Evolutionary conservation across 495 filamentous ascomycete species (phyloP), one percentile per base, ranked within the genome.

Genomic region (Podospora conica): DNA sequence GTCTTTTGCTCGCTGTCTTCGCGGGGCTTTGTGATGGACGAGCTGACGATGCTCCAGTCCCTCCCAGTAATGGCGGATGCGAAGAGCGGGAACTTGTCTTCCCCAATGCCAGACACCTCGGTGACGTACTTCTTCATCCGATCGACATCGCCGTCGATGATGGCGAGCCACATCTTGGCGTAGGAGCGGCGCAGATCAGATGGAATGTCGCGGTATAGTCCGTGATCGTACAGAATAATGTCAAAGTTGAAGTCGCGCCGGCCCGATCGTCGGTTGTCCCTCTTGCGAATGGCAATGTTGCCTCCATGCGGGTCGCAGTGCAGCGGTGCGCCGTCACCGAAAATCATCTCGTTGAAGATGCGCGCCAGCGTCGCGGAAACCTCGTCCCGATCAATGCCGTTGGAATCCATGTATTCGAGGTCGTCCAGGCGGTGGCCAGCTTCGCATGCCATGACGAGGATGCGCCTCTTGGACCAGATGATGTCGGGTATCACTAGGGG

Each of bases 291-390:
- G 27, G 96, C 95, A 28, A 98, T 91, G 74, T 99, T 99, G 29
- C 96, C 96, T 62, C 93, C 95, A 72, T 99, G 96, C 3, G 96
- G 96, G 73, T 99, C 96, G 76, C 96, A 99, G 79, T 99, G 96
- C 33, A 99, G 81, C 0, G 94, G 91, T 2, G 95, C 93, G 66
- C 88, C 81, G 58, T 88, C 86, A 28, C 95, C 94, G 70, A 99
- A 99, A 65, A 99, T 96, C 96, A 99, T 99, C 75, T 97, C 93
- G 80, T 99, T 99, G 84, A 99, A 99, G 64, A 97, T 93, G 58
- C 88, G 87, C 3, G 94, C 89, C 6, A 99, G 79, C 0, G 94
- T 90, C 0, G 96, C 95, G 8, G 93, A 96, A 24, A 99, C 96
- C 78, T 99, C 96, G 77, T 97, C 96, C 10, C 96, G 88, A 75